Percentiles rank a stretch among this genome's conserved stretches.
Evolutionary conservation across 2,329 filamentous ascomycete species (phyloP).

Genomic region (Eutypella sp.): DNA sequence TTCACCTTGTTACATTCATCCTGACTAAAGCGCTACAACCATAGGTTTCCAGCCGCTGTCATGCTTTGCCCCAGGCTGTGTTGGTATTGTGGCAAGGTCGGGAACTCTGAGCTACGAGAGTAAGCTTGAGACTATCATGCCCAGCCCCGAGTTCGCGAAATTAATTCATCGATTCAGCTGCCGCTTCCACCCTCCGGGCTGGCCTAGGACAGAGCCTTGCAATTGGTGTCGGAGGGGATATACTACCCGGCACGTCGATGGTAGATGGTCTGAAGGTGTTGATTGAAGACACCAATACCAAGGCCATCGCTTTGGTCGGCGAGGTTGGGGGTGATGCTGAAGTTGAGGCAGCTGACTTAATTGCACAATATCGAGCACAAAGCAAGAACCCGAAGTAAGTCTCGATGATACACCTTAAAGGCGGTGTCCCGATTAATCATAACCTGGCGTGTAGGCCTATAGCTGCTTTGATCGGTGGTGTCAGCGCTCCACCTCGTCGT

Average conservation of each 20-base stretch:
- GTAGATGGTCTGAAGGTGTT: conserved; percentile 65
- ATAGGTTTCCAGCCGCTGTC: conserved; percentile 72
- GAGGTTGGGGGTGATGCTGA: conserved; percentile 68
- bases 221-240: conserved; percentile 70
- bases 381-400: conserved; percentile 58
- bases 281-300: conserved; percentile 60
- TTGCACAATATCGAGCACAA: conserved; percentile 57
- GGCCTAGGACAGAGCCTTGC: conserved; percentile 68
- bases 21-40: conserved; percentile 34
- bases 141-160: neutral
- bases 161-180: conserved; percentile 37
- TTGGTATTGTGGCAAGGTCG: conserved; percentile 70
- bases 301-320: conserved; percentile 67
- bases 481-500: conserved; percentile 55
- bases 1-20: neutral
- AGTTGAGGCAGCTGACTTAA: conserved; percentile 69
- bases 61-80: conserved; percentile 62
- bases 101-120: conserved; percentile 69
- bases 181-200: conserved; percentile 63
- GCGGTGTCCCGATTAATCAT: conserved; percentile 1
- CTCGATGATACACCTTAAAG: neutral
- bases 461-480: conserved; percentile 64
- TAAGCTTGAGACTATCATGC: conserved; percentile 10
- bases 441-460: conserved; percentile 51
- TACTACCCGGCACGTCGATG: conserved; percentile 68